phyloP scores from a whole-genome alignment of 176 grass and related monocot genomes.

The Avena eriantha region DNA sequence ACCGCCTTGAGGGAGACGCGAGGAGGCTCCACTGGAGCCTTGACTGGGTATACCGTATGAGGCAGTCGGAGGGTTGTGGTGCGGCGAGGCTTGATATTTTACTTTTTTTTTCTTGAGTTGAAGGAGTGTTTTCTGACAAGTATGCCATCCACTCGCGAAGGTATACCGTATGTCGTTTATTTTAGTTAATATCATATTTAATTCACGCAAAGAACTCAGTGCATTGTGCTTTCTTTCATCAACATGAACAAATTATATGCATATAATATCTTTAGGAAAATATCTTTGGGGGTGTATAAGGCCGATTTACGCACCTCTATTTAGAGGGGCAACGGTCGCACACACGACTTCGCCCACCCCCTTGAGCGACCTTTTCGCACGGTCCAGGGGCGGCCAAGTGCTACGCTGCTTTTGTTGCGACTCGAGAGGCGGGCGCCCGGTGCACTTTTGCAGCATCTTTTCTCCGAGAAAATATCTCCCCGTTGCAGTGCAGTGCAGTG shows the following conservation, averaged over 20 bases:
- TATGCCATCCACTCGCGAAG: background rate
- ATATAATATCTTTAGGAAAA: conserved; percentile 22
- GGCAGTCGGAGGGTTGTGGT: no score
- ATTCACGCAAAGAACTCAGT: background rate
- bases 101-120: background rate
- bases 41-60: no score
- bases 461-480: conserved; percentile 31
- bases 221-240: background rate
- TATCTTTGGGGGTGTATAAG: background rate
- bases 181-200: background rate
- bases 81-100: background rate
- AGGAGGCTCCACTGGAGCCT: no score
- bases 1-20: no score
- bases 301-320: conserved; percentile 30
- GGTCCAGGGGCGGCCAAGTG: conserved; percentile 34
- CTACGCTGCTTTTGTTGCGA: conserved; percentile 14
- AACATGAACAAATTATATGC: background rate
- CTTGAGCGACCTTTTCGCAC: conserved; percentile 30
- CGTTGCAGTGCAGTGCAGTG: background rate
- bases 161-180: background rate
- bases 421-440: conserved; percentile 10
- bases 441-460: conserved; percentile 42
- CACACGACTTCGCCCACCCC: conserved; percentile 25
- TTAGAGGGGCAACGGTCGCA: conserved; percentile 30
- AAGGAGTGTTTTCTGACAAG: background rate